phyloP scores from a whole-genome alignment of 805 yeast genomes.

The Candida vaughaniae region DNA sequence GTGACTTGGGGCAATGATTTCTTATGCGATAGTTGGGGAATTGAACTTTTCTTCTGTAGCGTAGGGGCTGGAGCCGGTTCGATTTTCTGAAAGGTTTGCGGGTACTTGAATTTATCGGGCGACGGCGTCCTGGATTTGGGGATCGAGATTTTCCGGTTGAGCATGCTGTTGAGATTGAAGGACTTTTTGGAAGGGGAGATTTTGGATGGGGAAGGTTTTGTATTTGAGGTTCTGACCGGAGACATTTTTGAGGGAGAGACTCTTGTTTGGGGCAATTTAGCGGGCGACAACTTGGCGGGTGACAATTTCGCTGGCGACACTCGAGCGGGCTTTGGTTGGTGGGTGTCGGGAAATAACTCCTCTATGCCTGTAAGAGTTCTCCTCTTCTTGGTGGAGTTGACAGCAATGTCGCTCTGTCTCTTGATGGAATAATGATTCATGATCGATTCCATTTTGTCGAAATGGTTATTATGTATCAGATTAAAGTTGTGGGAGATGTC shows the following conservation, averaged over 20 bases:
- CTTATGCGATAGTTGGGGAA: slow-evolving; percentile 16
- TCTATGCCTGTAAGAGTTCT: slow-evolving; percentile 44
- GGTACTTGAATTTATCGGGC: slow-evolving; percentile 10
- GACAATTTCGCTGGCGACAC: background rate
- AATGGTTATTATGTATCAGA: slow-evolving; percentile 21
- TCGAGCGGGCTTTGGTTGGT: background rate
- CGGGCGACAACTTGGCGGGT: background rate
- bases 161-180: slow-evolving; percentile 32
- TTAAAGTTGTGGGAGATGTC: background rate
- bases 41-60: slow-evolving; percentile 9
- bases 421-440: slow-evolving; percentile 46
- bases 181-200: slow-evolving; percentile 44
- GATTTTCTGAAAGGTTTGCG: background rate
- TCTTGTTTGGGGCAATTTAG: background rate
- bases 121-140: slow-evolving; percentile 15
- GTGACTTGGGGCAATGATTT: slow-evolving; percentile 11
- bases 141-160: slow-evolving; percentile 16
- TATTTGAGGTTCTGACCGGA: background rate
- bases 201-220: slow-evolving; percentile 8
- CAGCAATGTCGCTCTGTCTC: slow-evolving; percentile 11
- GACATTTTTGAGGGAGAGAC: background rate
- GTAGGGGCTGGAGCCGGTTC: slow-evolving; percentile 1
- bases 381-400: slow-evolving; percentile 19
- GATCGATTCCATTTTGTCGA: slow-evolving; percentile 49
- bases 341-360: slow-evolving; percentile 16